Conservation (phyloP, 164 flowering plant species). For the Berberis vulgaris region DNA sequence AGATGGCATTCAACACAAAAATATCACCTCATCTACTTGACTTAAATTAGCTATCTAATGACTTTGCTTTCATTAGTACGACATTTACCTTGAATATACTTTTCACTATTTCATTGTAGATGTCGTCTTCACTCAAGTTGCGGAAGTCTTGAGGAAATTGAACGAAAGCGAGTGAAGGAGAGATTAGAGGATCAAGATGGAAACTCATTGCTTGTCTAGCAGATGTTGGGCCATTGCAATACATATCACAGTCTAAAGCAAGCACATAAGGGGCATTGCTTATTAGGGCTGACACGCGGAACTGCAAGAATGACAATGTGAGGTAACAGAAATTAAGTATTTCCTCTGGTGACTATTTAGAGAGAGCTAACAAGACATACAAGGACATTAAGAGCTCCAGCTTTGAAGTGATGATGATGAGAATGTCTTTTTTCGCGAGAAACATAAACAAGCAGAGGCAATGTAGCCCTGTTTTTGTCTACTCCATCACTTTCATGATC, state of each 20-base stretch:
- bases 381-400: conserved; percentile 16
- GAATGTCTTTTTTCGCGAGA: conserved; percentile 13
- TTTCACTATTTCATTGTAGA: conserved; percentile 26
- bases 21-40: neutral
- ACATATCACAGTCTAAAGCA: conserved; percentile 32
- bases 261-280: conserved; percentile 27
- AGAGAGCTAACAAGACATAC: neutral
- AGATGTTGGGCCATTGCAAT: conserved; percentile 27
- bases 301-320: conserved; percentile 14
- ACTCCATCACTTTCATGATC: neutral
- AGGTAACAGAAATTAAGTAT: too few relatives aligned
- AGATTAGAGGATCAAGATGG: conserved; percentile 37
- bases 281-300: conserved; percentile 47
- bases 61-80: too few relatives aligned
- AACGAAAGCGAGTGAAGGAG: conserved; percentile 23
- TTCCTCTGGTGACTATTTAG: neutral
- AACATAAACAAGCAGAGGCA: conserved; percentile 16
- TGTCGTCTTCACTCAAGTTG: conserved; percentile 37
- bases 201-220: conserved; percentile 47
- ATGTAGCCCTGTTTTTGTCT: neutral
- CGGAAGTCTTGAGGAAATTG: conserved; percentile 53
- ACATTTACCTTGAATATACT: neutral
- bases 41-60: neutral
- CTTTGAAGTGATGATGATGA: conserved; percentile 16
- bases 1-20: neutral